Conservation (phyloP, 2,329 filamentous ascomycete species). For the Pezicula radicicola region DNA sequence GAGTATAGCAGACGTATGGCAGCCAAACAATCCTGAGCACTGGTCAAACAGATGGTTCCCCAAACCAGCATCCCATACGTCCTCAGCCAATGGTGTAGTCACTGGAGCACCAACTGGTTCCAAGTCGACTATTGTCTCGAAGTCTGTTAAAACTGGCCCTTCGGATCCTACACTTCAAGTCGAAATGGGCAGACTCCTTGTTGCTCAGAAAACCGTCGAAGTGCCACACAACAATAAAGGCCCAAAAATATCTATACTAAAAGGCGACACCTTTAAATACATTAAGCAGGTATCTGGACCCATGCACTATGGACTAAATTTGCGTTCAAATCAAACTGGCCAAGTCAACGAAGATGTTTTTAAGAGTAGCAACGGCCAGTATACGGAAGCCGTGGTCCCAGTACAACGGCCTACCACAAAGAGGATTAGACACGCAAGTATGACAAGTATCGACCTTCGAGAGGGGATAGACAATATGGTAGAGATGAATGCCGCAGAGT, state of each 20-base stretch:
- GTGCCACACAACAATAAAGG: not conserved
- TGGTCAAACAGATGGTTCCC: not conserved
- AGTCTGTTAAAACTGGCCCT: not conserved
- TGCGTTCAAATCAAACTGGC: slow-evolving; percentile 8
- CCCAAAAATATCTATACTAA: slow-evolving; percentile 6
- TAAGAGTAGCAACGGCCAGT: not conserved
- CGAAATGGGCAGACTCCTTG: slow-evolving; percentile 6
- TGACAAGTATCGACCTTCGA: slow-evolving; percentile 1
- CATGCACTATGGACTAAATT: slow-evolving; percentile 14
- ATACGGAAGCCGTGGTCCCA: not conserved
- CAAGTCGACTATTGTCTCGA: not conserved
- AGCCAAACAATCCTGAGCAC: slow-evolving; percentile 18
- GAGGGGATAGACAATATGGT: slow-evolving; percentile 13
- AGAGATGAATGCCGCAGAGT: slow-evolving; percentile 16
- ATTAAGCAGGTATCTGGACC: slow-evolving; percentile 17
- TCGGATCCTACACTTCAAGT: not conserved
- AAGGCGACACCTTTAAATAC: slow-evolving; percentile 17
- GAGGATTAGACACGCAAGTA: not conserved
- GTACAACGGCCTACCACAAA: not conserved
- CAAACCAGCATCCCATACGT: slow-evolving; percentile 1
- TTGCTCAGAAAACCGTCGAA: slow-evolving; percentile 4
- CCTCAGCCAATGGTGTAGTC: slow-evolving; percentile 2
- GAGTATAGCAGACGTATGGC: slow-evolving; percentile 11
- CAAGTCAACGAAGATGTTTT: slow-evolving; percentile 16
- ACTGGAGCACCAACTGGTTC: not conserved